Conservation (phyloP, 2,329 filamentous ascomycete species). For the Akanthomyces uredinophilus region DNA sequence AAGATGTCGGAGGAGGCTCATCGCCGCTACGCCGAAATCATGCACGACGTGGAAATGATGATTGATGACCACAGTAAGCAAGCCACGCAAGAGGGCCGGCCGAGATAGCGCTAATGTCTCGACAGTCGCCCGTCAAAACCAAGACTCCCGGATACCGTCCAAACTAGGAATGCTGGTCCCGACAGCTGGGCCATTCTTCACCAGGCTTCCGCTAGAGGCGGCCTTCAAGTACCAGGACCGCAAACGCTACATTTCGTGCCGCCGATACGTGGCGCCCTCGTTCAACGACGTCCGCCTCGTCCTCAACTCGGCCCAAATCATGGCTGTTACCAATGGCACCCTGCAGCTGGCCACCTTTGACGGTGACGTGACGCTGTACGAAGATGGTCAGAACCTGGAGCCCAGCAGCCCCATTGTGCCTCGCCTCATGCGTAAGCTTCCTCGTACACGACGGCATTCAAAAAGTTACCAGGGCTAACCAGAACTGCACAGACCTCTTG, state of each 20-base stretch:
- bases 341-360: slow-evolving; percentile 92
- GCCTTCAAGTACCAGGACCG: slow-evolving; percentile 89
- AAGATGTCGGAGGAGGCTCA: slow-evolving; percentile 77
- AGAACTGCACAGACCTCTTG: slow-evolving; percentile 57
- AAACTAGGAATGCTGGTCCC: slow-evolving; percentile 92
- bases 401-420: slow-evolving; percentile 72
- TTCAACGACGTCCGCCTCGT: slow-evolving; percentile 95
- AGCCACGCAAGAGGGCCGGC: no score
- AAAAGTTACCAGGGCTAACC: background rate
- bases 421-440: slow-evolving; percentile 44
- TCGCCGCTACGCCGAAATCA: slow-evolving; percentile 87
- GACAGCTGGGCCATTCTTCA: slow-evolving; percentile 90
- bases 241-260: slow-evolving; percentile 78
- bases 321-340: slow-evolving; percentile 76
- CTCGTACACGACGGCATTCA: background rate
- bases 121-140: slow-evolving; percentile 65
- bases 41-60: slow-evolving; percentile 86
- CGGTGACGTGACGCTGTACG: slow-evolving; percentile 94
- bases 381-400: slow-evolving; percentile 76
- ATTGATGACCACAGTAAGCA: slow-evolving; percentile 80
- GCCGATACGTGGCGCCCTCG: slow-evolving; percentile 89
- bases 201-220: slow-evolving; percentile 75
- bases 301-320: slow-evolving; percentile 89
- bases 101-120: background rate
- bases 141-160: slow-evolving; percentile 63